Evolutionary conservation across 2,329 filamentous ascomycete species (phyloP).

Genomic region (Arachnomyces sp.): DNA sequence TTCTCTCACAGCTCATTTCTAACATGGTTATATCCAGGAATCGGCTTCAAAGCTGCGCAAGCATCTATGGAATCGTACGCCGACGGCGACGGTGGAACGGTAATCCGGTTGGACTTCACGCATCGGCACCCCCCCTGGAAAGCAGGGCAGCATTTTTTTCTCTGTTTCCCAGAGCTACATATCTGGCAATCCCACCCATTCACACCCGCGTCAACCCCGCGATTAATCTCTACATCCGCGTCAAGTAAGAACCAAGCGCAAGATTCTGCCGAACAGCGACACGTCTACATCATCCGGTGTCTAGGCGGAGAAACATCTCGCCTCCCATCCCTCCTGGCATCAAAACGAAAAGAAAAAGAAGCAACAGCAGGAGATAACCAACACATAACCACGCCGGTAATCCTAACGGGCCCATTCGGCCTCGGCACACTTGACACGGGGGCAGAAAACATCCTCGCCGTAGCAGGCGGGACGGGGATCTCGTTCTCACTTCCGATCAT

Average conservation of each 20-base stretch:
- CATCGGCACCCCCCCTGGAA: slow-evolving; percentile 55
- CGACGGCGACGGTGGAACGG: slow-evolving; percentile 50
- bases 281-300: slow-evolving; percentile 28
- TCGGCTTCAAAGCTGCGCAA: slow-evolving; percentile 48
- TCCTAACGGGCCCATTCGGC: slow-evolving; percentile 58
- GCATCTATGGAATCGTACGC: slow-evolving; percentile 47
- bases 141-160: slow-evolving; percentile 62
- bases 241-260: slow-evolving; percentile 34
- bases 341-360: slow-evolving; percentile 19
- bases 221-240: slow-evolving; percentile 41
- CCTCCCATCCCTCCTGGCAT: slow-evolving; percentile 39
- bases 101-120: slow-evolving; percentile 58
- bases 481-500: slow-evolving; percentile 49
- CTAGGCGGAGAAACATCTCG: slow-evolving; percentile 50
- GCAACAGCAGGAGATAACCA: slow-evolving; percentile 12
- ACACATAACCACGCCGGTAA: slow-evolving; percentile 42
- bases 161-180: slow-evolving; percentile 57
- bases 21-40: slow-evolving; percentile 23
- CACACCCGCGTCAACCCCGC: slow-evolving; percentile 52
- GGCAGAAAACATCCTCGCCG: slow-evolving; percentile 42
- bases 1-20: no score
- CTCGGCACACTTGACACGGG: slow-evolving; percentile 39
- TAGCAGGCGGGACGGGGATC: slow-evolving; percentile 53
- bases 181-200: slow-evolving; percentile 69
- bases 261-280: slow-evolving; percentile 19